These are phyloP conservation scores for Smallanthus sonchifolius DNA, from an alignment of 129 eudicot species.

Conservation along the genomic window DNA sequence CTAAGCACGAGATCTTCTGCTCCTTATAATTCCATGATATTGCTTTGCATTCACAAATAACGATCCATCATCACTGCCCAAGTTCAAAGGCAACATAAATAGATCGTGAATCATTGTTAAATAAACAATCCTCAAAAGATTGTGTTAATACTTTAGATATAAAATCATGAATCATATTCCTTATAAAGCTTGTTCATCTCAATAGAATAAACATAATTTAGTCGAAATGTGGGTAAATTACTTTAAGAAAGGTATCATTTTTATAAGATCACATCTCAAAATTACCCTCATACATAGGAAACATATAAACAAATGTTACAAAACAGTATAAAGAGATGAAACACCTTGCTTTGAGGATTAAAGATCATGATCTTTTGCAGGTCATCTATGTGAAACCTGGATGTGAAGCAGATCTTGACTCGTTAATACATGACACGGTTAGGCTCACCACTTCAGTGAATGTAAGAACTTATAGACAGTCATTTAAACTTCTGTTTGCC, in stretches of 20 bases:
- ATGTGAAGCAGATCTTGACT: slow-evolving; percentile 79
- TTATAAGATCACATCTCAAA: neutral
- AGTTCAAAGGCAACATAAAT: slow-evolving; percentile 72
- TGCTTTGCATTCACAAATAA: slow-evolving; percentile 84
- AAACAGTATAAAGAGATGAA: slow-evolving; percentile 3
- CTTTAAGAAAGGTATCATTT: neutral
- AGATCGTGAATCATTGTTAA: slow-evolving; percentile 51
- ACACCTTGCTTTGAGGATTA: slow-evolving; percentile 43
- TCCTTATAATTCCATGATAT: slow-evolving; percentile 76
- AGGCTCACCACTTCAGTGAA: slow-evolving; percentile 71
- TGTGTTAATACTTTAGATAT: neutral
- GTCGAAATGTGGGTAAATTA: neutral
- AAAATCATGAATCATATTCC: slow-evolving; percentile 12
- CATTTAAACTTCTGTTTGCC: too few relatives aligned
- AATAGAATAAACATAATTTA: slow-evolving; percentile 16
- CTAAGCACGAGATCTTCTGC: slow-evolving; percentile 74
- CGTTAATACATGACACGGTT: slow-evolving; percentile 70
- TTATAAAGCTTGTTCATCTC: slow-evolving; percentile 1
- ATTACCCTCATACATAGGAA: neutral
- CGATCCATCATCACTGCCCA: slow-evolving; percentile 63
- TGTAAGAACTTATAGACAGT: slow-evolving; percentile 29
- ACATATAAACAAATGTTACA: too few relatives aligned
- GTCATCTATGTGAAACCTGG: slow-evolving; percentile 91
- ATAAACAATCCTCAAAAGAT: neutral
- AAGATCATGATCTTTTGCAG: slow-evolving; percentile 35